Evolutionary conservation across 306 rosid genomes (phyloP), one percentile per base, ranked within the genome.

Genomic region (Rosa persica): DNA sequence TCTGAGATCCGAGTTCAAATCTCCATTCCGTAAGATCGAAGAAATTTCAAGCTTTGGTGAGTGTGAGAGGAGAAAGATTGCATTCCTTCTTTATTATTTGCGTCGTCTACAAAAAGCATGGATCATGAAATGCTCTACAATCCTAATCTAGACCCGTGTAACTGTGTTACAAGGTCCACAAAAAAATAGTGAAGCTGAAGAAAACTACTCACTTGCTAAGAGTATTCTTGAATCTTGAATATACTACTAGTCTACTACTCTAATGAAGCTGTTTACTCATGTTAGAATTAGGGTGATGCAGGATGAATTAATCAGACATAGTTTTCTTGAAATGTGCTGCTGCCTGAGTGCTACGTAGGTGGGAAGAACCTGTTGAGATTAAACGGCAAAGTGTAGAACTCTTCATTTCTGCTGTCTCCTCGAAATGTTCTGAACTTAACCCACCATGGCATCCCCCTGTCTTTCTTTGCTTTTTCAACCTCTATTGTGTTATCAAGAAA

Each of bases 391-490:
- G 91, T 93, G 60, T 95, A 95, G 85, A 95, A 95, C 78, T 93
- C 99, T 88, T 95, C 99, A 20, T 95, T 95, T 84, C 98, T 88
- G 65, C 90, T 95, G 72, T 95, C 99, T 80, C 99, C 99, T 86
- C 90, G 83, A 27, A 95, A 95, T 1, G 96, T 86, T 85, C 98
- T 85, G 84, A 95, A 95, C 89, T 93, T 95, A 39, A 89, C 90
- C 99, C 99, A 95, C 98, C 99, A 95, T 5, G 99, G 98, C 99
- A 95, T 95, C 25, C 99, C 99, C 46, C 98, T 78, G 67, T 95
- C 98, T 75, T 89, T 95, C 89, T 91, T 92, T 0, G 98, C 90
- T 22, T 88, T 92, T 43, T 95, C 93, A 0, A 95, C 98, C 68
- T 94, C 97, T 42, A 90, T 49, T 6, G 98, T 92, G 89, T 95